Evolutionary conservation across 768 basidiomycete genomes (phyloP).

Genomic region (Rhizopogon vulgaris): DNA sequence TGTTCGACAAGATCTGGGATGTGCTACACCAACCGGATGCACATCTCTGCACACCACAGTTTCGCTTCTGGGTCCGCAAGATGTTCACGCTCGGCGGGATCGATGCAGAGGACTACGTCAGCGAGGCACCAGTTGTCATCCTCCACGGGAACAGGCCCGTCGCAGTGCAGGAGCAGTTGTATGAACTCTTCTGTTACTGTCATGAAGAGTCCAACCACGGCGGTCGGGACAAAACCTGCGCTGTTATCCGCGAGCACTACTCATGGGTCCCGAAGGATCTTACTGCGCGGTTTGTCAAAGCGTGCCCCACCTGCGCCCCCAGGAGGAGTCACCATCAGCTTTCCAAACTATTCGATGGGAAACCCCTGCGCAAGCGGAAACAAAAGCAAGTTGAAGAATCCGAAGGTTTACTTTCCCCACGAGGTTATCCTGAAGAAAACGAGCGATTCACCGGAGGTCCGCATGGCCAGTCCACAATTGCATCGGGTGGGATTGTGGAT

Average conservation of each 20-base stretch:
- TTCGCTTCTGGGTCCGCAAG: slow-evolving; percentile 80
- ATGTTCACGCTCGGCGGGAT: slow-evolving; percentile 55
- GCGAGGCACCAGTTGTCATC: slow-evolving; percentile 36
- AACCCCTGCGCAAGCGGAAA: not conserved
- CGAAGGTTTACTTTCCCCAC: not conserved
- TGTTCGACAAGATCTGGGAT: slow-evolving; percentile 71
- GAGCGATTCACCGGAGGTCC: slow-evolving; percentile 22
- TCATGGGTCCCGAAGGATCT: slow-evolving; percentile 85
- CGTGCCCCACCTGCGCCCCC: slow-evolving; percentile 67
- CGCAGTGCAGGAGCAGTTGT: slow-evolving; percentile 72
- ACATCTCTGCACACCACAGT: slow-evolving; percentile 53
- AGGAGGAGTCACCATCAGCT: slow-evolving; percentile 30
- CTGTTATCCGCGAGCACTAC: slow-evolving; percentile 60
- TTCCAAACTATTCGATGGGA: slow-evolving; percentile 8
- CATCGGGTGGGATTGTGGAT: not conserved
- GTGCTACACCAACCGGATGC: slow-evolving; percentile 50
- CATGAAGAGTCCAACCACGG: slow-evolving; percentile 64
- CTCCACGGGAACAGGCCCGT: slow-evolving; percentile 70
- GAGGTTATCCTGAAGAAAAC: not conserved
- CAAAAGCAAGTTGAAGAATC: not conserved
- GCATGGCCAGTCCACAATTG: slow-evolving; percentile 14
- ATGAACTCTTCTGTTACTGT: slow-evolving; percentile 69
- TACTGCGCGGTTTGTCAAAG: slow-evolving; percentile 69
- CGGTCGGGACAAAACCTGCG: slow-evolving; percentile 75
- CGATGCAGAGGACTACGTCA: slow-evolving; percentile 12